These are phyloP conservation scores for Penicillium sclerotiorum DNA, from an alignment of 2,329 filamentous ascomycete genomes.

Conservation along the genomic window DNA sequence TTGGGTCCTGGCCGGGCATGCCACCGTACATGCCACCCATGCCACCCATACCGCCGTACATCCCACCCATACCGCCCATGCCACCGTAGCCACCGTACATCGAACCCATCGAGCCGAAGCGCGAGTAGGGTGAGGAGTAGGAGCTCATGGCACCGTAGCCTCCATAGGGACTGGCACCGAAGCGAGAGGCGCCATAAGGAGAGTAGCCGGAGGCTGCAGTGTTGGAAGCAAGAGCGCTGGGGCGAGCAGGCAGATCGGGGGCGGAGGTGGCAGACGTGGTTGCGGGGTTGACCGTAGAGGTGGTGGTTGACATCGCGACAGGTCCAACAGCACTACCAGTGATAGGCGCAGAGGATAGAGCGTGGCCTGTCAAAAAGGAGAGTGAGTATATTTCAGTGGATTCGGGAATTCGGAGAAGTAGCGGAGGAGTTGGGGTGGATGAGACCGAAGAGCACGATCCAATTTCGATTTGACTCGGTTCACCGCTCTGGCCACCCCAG, in stretches of 20 bases:
- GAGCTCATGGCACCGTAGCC: constrained; percentile 55
- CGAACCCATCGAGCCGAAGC: constrained; percentile 52
- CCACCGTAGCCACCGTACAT: constrained; percentile 36
- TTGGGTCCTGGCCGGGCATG: constrained; percentile 64
- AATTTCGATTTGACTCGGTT: neutral
- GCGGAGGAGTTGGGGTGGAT: no score
- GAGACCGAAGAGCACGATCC: neutral
- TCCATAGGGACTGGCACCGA: constrained; percentile 55
- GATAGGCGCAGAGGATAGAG: constrained; percentile 28
- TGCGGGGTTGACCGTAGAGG: constrained; percentile 48
- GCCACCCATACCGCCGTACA: constrained; percentile 52
- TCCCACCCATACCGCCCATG: constrained; percentile 51
- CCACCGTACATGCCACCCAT: constrained; percentile 54
- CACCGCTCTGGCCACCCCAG: constrained; percentile 2
- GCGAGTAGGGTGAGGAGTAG: constrained; percentile 59
- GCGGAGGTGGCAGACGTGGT: constrained; percentile 47
- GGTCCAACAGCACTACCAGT: constrained; percentile 27
- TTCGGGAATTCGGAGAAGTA: neutral
- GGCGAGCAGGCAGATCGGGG: constrained; percentile 78
- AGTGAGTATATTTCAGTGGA: neutral
- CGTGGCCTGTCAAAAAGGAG: constrained; percentile 23
- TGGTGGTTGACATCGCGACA: constrained; percentile 39
- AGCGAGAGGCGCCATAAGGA: constrained; percentile 58
- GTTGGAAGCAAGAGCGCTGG: constrained; percentile 76
- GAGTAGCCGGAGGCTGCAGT: constrained; percentile 86